These are phyloP conservation scores for Globisporangium spinosum DNA, from an alignment of 352 stramenopile species.

Conservation along the genomic window DNA sequence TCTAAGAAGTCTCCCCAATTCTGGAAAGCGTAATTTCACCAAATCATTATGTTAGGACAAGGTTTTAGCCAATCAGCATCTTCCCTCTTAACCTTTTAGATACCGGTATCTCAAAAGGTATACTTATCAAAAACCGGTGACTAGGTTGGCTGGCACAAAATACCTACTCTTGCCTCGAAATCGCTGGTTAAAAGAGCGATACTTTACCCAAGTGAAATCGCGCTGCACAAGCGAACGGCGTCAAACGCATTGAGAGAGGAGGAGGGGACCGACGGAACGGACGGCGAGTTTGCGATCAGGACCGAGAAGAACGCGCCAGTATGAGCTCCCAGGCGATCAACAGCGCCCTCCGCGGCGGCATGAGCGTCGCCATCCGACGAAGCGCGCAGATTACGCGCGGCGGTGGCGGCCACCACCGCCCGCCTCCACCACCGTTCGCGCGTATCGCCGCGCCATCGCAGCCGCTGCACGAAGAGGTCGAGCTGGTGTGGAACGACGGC, in stretches of 20 bases:
- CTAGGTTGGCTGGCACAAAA: not conserved
- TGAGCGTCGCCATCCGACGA: constrained; percentile 53
- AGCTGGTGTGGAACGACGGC: constrained; percentile 87
- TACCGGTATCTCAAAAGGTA: not conserved
- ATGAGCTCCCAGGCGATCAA: constrained; percentile 70
- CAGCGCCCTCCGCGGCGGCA: constrained; percentile 53
- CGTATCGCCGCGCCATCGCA: constrained; percentile 59
- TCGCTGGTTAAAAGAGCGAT: not conserved
- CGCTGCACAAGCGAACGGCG: constrained; percentile 1
- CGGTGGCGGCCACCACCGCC: constrained; percentile 48
- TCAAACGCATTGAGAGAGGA: constrained; percentile 2
- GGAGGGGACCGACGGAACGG: constrained; percentile 3
- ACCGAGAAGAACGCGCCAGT: not conserved
- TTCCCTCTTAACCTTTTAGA: not conserved
- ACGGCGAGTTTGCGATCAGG: constrained; percentile 5
- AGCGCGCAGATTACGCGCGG: constrained; percentile 45
- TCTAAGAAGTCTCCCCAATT: not conserved
- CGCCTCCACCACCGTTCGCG: constrained; percentile 75
- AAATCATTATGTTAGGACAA: not conserved
- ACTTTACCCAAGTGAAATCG: not conserved
- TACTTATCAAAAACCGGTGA: not conserved
- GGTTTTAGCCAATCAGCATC: not conserved
- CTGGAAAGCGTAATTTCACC: not conserved
- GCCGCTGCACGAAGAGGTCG: constrained; percentile 69
- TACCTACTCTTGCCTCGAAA: not conserved